Base-by-base conservation (phyloP, 164 flowering plant species). In the Echeveria elegans region DNA sequence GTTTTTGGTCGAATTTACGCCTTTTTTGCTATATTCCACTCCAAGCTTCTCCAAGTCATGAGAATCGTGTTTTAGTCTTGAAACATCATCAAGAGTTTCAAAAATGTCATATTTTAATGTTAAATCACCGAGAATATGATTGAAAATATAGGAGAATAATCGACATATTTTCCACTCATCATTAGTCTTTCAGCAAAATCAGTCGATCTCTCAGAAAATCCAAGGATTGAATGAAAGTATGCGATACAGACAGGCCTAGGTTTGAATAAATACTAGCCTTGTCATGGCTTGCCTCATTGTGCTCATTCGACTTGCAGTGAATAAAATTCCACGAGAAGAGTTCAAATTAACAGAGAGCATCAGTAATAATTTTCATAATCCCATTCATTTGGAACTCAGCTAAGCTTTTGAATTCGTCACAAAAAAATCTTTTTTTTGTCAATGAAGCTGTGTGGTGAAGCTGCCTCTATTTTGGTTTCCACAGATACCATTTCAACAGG, bases 361-460 rank as follows among this genome's bases (percentile, higher is more conserved):
- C n/a, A n/a, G n/a, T n/a, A 71, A 82, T 72, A 67, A 88, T 71
- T 68, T 82, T 83, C 76, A 74, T 78, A 28, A 88, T 73, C 87
- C 83, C 85, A 32, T 78, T 80, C 0, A 84, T 80, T 69, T 77
- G 72, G 0, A 88, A 63, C 70, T 82, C 86, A 67, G 65, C 71
- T 75, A 88, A 72, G 45, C 63, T 68, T 66, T 70, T 73, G 8
- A 84, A 72, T 72, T 88, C 88, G 70, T 82, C 86, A 21, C 58
- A 56, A 40, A 88, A 86, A n/a, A n/a, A n/a, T 65, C 86, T 81
- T 72, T 73, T 37, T 52, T 8, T 67, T 59, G 53, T 69, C 74
- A 62, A 41, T 43, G 12, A 29, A 12, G 26, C 62, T 68, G 41
- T 31, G 67, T 59, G 45, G 64, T 30, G 23, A 30, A n/a, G n/a